Evolutionary conservation across 306 rosid genomes (phyloP), one percentile per base, ranked within the genome.

Genomic region (Prunus padus): DNA sequence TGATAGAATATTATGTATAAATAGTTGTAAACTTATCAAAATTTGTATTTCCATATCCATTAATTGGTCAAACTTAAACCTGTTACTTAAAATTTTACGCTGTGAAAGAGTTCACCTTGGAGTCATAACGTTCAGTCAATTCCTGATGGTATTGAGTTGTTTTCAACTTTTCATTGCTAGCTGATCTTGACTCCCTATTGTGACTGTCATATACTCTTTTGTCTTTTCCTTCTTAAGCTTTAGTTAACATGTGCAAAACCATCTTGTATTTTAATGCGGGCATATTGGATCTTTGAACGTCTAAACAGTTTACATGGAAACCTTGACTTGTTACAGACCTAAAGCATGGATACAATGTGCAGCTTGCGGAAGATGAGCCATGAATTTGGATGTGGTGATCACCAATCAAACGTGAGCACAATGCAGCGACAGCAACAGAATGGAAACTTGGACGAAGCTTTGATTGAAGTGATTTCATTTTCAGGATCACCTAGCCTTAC

Each of bases 321-420:
- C 73, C 84, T 80, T 85, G 81, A 70, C 79, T 76, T 86, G 80
- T 57, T 77, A 64, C 92, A 91, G 98, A 83, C 76, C 82, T 88
- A 76, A 84, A 89, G 90, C 96, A 80, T 77, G 92, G 84, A 85
- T 88, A 85, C 87, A 79, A 83, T 71, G 87, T 88, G 92, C 86
- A 83, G 81, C 90, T 85, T 76, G 85, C 81, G 50, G 97, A 86
- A 81, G 91, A 93, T 55, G 90, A 88, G 73, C 83, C 84, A 20
- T 89, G 75, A 88, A 63, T 67, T 57, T 70, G 71, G 71, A 80
- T 37, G 68, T 6, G 52, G 28, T 20, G 70, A 70, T 47, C 62
- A 23, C 67, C 20, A 16, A 74, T 51, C 23, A 26, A 50, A 45
- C 23, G 14, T 5, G 44, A 55, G 46, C 68, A 62, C 13, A 30